These are phyloP conservation scores for Daphne laureola DNA, from an alignment of 441 rosid species.

Conservation along the genomic window DNA sequence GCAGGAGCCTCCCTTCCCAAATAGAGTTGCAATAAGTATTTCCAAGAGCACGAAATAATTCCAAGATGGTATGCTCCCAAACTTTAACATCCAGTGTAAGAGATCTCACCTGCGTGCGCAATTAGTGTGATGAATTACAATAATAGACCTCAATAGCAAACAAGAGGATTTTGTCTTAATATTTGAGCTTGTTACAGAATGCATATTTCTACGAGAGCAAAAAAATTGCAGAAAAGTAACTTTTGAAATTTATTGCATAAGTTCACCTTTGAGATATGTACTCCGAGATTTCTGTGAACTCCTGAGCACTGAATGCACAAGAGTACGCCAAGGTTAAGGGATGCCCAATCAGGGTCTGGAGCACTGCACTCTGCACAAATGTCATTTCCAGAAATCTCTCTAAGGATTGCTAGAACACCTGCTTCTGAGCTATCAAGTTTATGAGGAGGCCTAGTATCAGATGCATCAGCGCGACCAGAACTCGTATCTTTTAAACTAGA, in stretches of 20 bases:
- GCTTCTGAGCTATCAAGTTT: slow-evolving; percentile 20
- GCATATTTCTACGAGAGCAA: too few relatives aligned
- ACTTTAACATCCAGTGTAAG: slow-evolving; percentile 84
- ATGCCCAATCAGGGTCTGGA: slow-evolving; percentile 90
- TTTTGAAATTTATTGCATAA: slow-evolving; percentile 4
- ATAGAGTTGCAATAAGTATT: slow-evolving; percentile 75
- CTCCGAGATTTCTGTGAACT: slow-evolving; percentile 91
- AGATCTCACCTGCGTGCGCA: slow-evolving; percentile 69
- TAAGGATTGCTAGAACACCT: slow-evolving; percentile 41
- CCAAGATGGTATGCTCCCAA: slow-evolving; percentile 87
- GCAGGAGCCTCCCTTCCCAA: slow-evolving; percentile 71
- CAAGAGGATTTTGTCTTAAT: background rate
- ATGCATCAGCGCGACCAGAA: slow-evolving; percentile 23
- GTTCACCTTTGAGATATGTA: slow-evolving; percentile 87
- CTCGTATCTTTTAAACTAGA: slow-evolving; percentile 25
- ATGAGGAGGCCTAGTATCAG: slow-evolving; percentile 23
- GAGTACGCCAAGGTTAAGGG: slow-evolving; percentile 82
- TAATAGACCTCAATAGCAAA: slow-evolving; percentile 7
- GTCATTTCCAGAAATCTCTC: slow-evolving; percentile 78
- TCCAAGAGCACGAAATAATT: slow-evolving; percentile 65
- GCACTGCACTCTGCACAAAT: slow-evolving; percentile 84
- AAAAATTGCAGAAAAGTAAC: too few relatives aligned
- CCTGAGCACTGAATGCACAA: slow-evolving; percentile 95
- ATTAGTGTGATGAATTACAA: slow-evolving; percentile 9
- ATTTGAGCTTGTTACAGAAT: too few relatives aligned